Conservation (phyloP, 805 yeast genomes). For the Saccharomycopsis babjevae region DNA sequence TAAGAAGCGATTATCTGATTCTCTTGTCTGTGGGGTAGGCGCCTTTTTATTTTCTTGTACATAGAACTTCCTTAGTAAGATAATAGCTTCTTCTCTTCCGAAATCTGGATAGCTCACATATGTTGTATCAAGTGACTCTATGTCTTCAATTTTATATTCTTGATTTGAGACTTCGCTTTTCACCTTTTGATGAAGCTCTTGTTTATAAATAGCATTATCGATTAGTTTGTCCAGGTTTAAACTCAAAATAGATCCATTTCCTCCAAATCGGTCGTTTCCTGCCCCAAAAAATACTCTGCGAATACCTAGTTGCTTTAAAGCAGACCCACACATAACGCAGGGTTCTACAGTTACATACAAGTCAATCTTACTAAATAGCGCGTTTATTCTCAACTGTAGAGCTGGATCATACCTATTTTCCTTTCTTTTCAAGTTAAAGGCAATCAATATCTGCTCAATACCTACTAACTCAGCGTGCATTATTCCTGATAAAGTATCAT, state of each 20-base stretch:
- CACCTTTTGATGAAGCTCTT: neutral
- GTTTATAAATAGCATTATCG: slow-evolving; percentile 15
- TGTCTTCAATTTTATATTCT: slow-evolving; percentile 16
- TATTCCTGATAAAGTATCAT: slow-evolving; percentile 74
- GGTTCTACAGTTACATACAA: slow-evolving; percentile 96
- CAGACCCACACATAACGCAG: slow-evolving; percentile 95
- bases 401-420: slow-evolving; percentile 17
- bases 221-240: slow-evolving; percentile 38
- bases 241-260: slow-evolving; percentile 78
- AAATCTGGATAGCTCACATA: slow-evolving; percentile 70
- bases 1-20: slow-evolving; percentile 41
- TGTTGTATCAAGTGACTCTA: slow-evolving; percentile 21
- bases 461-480: slow-evolving; percentile 91
- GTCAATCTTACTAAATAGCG: slow-evolving; percentile 44
- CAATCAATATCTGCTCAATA: slow-evolving; percentile 41
- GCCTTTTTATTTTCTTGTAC: slow-evolving; percentile 78
- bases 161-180: neutral
- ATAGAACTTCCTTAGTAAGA: slow-evolving; percentile 73
- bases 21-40: slow-evolving; percentile 69
- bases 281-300: slow-evolving; percentile 78
- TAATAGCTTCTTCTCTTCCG: slow-evolving; percentile 69
- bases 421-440: slow-evolving; percentile 21
- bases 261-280: slow-evolving; percentile 92
- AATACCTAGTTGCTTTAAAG: slow-evolving; percentile 71
- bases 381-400: slow-evolving; percentile 19